These are phyloP conservation scores for Leucogyrophana mollusca DNA, from an alignment of 768 basidiomycete genomes.

Conservation along the genomic window DNA sequence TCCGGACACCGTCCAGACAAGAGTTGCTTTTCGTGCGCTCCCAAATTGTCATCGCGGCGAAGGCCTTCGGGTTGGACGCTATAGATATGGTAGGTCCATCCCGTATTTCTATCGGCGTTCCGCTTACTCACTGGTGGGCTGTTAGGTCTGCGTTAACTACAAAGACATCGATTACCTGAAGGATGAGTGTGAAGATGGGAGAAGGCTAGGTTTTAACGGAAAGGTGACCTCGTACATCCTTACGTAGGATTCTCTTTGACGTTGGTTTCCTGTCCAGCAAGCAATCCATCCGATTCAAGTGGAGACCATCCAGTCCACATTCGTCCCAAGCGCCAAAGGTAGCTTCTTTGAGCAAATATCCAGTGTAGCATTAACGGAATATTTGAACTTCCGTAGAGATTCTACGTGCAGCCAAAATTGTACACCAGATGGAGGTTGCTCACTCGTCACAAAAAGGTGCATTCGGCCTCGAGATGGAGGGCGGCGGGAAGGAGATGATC, in stretches of 20 bases:
- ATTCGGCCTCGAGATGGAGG: conserved; percentile 62
- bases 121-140: not conserved
- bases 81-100: conserved; percentile 89
- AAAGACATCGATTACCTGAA: conserved; percentile 63
- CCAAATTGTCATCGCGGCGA: conserved; percentile 76
- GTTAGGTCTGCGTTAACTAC: conserved; percentile 85
- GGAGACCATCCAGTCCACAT: conserved; percentile 71
- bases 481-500: conserved; percentile 73
- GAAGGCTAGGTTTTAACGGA: conserved; percentile 85
- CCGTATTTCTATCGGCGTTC: not conserved
- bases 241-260: conserved; percentile 1
- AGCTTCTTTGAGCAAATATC: conserved; percentile 8
- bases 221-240: conserved; percentile 50
- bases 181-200: conserved; percentile 79
- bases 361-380: not conserved
- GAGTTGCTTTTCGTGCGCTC: conserved; percentile 87
- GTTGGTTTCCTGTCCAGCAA: conserved; percentile 58
- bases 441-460: conserved; percentile 60
- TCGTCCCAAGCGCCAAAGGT: conserved; percentile 75
- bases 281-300: conserved; percentile 91
- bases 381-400: conserved; percentile 52
- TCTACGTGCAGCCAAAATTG: conserved; percentile 68
- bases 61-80: conserved; percentile 78
- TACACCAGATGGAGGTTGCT: conserved; percentile 61
- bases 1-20: conserved; percentile 67